phyloP scores from a whole-genome alignment of 345 rosid species.

The Passiflora organensis region DNA sequence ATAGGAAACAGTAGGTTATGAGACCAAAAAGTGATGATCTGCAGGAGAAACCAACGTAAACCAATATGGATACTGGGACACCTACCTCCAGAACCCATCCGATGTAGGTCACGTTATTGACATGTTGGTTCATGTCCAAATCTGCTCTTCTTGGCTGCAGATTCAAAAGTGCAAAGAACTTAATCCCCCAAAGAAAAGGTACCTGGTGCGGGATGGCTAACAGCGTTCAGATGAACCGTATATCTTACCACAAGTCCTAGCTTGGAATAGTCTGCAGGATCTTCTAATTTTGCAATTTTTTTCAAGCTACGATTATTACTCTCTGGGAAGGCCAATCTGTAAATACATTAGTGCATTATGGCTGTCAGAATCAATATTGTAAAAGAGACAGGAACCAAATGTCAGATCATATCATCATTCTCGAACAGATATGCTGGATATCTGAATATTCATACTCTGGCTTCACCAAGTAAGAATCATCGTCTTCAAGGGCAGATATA shows the following conservation, averaged over 20 bases:
- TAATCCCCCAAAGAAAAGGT: not conserved
- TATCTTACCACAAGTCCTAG: slow-evolving; percentile 64
- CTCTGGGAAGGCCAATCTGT: slow-evolving; percentile 83
- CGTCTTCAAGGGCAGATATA: no score
- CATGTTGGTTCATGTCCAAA: slow-evolving; percentile 97
- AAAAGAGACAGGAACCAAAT: not conserved
- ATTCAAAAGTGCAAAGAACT: slow-evolving; percentile 6
- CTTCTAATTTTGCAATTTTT: slow-evolving; percentile 76
- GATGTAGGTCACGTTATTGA: slow-evolving; percentile 79
- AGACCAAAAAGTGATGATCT: not conserved
- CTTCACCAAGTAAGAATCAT: no score
- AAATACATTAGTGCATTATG: not conserved
- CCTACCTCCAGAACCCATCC: slow-evolving; percentile 95
- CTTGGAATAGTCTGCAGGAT: slow-evolving; percentile 61
- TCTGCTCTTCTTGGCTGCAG: slow-evolving; percentile 85
- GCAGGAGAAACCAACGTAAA: not conserved
- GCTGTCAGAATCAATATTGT: not conserved
- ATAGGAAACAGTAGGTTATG: not conserved
- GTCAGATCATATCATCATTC: not conserved
- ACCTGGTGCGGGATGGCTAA: not conserved
- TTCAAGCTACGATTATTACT: slow-evolving; percentile 57
- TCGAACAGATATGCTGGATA: not conserved
- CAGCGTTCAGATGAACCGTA: not conserved
- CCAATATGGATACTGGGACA: slow-evolving; percentile 4
- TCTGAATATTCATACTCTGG: not conserved